Evolutionary conservation across 345 rosid genomes (phyloP), one percentile per base, ranked within the genome.

Genomic region (Abelmoschus esculentus): DNA sequence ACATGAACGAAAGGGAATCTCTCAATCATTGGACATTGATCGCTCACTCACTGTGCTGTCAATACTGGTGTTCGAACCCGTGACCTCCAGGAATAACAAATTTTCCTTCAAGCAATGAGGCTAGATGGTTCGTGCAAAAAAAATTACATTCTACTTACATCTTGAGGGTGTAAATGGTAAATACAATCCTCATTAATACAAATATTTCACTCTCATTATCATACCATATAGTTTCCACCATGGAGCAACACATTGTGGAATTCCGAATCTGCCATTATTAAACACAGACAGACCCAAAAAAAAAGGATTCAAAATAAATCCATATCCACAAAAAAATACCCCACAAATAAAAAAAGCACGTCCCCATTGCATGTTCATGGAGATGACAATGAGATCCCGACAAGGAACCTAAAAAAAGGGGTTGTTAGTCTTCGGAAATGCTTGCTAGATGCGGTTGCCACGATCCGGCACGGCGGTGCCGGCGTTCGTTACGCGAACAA

Each of bases 371-470:
- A 57, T 57, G 31, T 47, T 54, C 28, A 47, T 49, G 40, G 42
- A 66, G 57, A 47, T 47, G 57, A 38, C 49, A 18, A 28, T 66
- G 49, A 66, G 42, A 66, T 54, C 38, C 72, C 69, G 72, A 44
- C 65, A 1, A n/a, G 60, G 42, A 38, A 38, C 42, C 42, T 38
- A 38, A 38, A 57, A 29, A 67, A 67, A 78, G 67, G 67, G 12
- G 31, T 28, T 19, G 31, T 74, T 77, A 87, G 82, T 91, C 95
- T 78, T 95, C 99, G 38, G 76, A 62, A 75, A 91, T 95, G 89
- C 90, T 85, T 50, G 75, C 80, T 8, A 95, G 89, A 74, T 85
- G 89, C 58, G 97, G 97, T 69, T 68, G 84, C 96, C 97, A 91
- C 62, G 72, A 84, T 42, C 83, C 76, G 52, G 71, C 78, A 8